Base-by-base conservation (phyloP, 495 filamentous ascomycete genomes). In the Schizothecium vesticola region DNA sequence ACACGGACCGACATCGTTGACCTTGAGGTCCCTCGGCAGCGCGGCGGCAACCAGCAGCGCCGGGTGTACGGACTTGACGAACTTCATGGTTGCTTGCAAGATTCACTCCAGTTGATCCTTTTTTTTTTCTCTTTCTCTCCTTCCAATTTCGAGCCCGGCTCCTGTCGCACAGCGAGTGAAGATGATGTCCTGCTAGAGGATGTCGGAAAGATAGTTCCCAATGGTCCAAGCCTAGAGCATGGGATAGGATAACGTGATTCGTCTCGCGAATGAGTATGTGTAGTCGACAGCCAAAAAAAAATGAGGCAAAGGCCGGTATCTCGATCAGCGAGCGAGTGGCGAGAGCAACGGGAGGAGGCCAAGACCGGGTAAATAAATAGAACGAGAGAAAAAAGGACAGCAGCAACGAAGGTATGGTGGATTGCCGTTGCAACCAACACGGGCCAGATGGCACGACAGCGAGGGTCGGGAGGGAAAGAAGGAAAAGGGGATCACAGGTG, bases 11-110 rank as follows among this genome's bases (percentile, higher is more conserved):
- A 77, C 68, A 63, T 82, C 74, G 64, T 73, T 78, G 64, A 84
- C 72, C 62, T 85, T 73, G 29, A 86, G 72, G 36, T 80, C 75
- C 31, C 79, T 80, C 16, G 82, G 82, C 2, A 74, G 61, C 21
- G 69, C 67, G 33, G 79, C 76, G 10, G 72, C 69, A 12, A 75
- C 70, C 70, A 75, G 23, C 21, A 77, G 74, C 29, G 73, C 71
- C 22, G 72, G 66, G 19, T 65, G 72, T 56, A 71, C 43, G 6
- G 77, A 77, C 70, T 79, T 79, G 66, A 74, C 62, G 59, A 75
- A 79, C 69, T 74, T 74, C 72, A 77, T 75, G 12, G 57, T 69
- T 56, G 31, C 23, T 21, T 6, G 56, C 56, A 19, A n/a, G 19
- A 23, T 23, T 11, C 61, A 63, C 22, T 21, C 19, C 16, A 22